phyloP scores from a whole-genome alignment of 2,329 filamentous ascomycete species.

The Purpureocillium lavendulum region DNA sequence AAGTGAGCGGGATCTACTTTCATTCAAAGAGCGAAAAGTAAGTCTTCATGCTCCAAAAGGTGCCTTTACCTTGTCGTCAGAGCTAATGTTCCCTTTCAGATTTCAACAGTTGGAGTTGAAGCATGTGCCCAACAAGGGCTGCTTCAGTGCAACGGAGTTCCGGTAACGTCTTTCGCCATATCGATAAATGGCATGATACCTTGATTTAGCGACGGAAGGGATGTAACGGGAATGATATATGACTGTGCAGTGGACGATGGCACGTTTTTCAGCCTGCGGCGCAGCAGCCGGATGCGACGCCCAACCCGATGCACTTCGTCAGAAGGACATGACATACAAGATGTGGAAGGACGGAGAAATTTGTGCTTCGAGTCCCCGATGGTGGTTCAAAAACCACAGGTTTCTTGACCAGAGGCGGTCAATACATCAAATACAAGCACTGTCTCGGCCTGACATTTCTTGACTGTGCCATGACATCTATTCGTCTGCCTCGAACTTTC shows the following conservation, averaged over 20 bases:
- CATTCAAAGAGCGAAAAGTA: slow-evolving; percentile 97
- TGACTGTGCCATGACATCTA: slow-evolving; percentile 6
- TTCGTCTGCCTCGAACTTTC: slow-evolving; percentile 34
- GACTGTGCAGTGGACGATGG: not conserved
- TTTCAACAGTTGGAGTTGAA: slow-evolving; percentile 90
- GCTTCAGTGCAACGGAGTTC: slow-evolving; percentile 82
- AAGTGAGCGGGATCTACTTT: slow-evolving; percentile 91
- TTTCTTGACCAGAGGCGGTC: too few species aligned
- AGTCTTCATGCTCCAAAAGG: slow-evolving; percentile 27
- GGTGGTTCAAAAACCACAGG: too few species aligned
- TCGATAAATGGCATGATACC: slow-evolving; percentile 2
- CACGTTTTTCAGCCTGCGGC: too few species aligned
- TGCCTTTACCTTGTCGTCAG: too few species aligned
- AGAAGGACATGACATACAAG: too few species aligned
- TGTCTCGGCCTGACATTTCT: too few species aligned
- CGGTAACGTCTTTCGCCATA: slow-evolving; percentile 18
- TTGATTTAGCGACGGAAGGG: slow-evolving; percentile 4
- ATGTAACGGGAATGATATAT: slow-evolving; percentile 1
- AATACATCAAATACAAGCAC: too few species aligned
- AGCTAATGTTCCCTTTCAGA: slow-evolving; percentile 31
- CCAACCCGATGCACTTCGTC: too few species aligned
- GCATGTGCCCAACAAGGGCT: slow-evolving; percentile 78
- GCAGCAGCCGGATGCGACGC: too few species aligned
- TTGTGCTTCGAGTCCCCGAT: too few species aligned
- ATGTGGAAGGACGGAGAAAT: too few species aligned